These are phyloP conservation scores for Sedum album DNA, from an alignment of 164 flowering plant genomes.

Conservation along the genomic window DNA sequence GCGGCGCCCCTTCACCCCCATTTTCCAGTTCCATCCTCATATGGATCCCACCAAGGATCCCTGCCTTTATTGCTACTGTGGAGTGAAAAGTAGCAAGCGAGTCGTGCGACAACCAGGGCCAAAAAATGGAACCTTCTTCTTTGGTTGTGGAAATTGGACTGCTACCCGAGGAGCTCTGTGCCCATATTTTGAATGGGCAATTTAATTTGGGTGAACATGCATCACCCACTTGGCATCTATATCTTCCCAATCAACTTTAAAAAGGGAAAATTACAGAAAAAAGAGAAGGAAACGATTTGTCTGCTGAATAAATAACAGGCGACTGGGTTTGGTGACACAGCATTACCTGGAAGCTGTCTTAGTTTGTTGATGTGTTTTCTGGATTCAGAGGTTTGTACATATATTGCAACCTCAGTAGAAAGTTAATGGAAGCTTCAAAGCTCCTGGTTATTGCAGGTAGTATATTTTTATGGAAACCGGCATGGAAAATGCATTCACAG, in stretches of 20 bases:
- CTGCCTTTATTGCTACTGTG: conserved; percentile 52
- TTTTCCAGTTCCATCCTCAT: conserved; percentile 32
- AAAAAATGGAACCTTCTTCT: conserved; percentile 71
- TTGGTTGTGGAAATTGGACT: conserved; percentile 92
- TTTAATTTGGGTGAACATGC: conserved; percentile 18
- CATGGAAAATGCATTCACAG: not conserved
- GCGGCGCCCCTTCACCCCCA: conserved; percentile 20
- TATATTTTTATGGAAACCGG: not conserved
- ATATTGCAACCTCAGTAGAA: conserved; percentile 4
- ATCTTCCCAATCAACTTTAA: conserved; percentile 3
- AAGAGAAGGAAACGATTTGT: not conserved
- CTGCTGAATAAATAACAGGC: not conserved
- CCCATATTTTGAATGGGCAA: conserved; percentile 71
- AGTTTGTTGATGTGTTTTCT: not conserved
- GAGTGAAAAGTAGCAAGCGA: conserved; percentile 57
- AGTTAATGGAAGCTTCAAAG: not conserved
- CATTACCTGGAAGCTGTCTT: not conserved
- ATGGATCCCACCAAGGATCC: conserved; percentile 19
- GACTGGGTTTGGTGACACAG: not conserved
- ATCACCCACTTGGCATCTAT: conserved; percentile 3
- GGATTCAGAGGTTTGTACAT: not conserved
- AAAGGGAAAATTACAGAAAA: conserved; percentile 11
- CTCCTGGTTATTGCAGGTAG: too few species aligned
- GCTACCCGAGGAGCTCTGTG: conserved; percentile 66
- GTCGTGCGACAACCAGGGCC: conserved; percentile 70